Base-by-base conservation (phyloP, 202 grass and related monocot species). In the Elaeis oleifera region DNA sequence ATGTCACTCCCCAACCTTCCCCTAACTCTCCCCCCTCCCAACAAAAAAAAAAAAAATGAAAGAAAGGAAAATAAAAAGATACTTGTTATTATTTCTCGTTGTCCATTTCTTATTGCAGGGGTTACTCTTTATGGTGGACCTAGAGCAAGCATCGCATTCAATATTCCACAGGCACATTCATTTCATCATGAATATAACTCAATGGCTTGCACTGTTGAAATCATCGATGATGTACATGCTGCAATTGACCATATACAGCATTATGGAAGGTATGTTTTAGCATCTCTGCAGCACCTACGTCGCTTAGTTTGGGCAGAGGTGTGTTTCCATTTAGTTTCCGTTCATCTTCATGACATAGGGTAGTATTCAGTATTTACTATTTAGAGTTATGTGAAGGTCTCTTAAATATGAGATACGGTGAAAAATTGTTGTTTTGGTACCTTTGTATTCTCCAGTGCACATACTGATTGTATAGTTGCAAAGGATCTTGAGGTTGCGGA, bases 171-270 rank as follows among this genome's bases (percentile, higher is more conserved):
- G 72, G 88, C 78, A 32, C 32, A 74, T 60, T 94, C 82, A 23
- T 76, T 94, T 32, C 94, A 74, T 89, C 80, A 89, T 11, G 94
- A 99, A 50, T 99, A 99, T 59, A 94, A 85, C 26, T 86, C 85
- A 64, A 61, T 89, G 85, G 88, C 85, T 26, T 99, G 85, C 69
- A 86, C 88, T 4, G 3, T 99, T 82, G 88, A 99, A 74, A 76
- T 99, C 63, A 82, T 99, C 60, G 85, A 99, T 71, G 82, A 89
- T 84, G 82, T 89, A 67, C 68, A 94, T 61, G 64, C 79, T 59
- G 94, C 88, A 56, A 89, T 99, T 59, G 75, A 94, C 36, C 94
- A 99, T 73, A 99, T 99, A 80, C 85, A 94, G 79, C 67, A 54
- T 17, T 81, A 99, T 59, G 94, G 94, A 81, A 99, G 94, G 94